Evolutionary conservation across 495 filamentous ascomycete genomes (phyloP).

Genomic region (Jackrogersella minutella): DNA sequence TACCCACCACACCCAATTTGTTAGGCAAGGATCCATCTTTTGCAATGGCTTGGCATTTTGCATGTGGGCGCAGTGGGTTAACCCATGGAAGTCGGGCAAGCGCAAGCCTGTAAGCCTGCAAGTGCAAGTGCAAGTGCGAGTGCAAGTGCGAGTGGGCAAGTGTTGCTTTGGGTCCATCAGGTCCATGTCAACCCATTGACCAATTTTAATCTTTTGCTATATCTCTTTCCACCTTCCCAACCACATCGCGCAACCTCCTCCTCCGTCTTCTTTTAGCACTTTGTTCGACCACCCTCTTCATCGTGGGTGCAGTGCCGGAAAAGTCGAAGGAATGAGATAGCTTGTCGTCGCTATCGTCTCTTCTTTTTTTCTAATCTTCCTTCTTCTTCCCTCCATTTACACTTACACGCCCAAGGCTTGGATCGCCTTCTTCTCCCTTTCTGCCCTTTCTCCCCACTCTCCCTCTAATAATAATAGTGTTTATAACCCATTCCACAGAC

Average conservation of each 20-base stretch:
- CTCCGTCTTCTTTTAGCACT: conserved; percentile 27
- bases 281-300: conserved; percentile 28
- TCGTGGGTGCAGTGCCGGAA: conserved; percentile 35
- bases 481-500: conserved; percentile 33
- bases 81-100: not conserved
- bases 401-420: not conserved
- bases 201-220: conserved; percentile 43
- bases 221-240: conserved; percentile 29
- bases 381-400: not conserved
- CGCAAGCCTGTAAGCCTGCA: too few species aligned
- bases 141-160: not conserved
- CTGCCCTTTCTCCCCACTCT: too few species aligned
- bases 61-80: conserved; percentile 33
- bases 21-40: not conserved
- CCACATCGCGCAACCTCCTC: conserved; percentile 30
- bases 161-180: not conserved
- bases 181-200: conserved; percentile 23
- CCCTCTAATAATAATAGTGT: conserved; percentile 27
- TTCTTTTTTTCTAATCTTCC: not conserved
- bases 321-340: conserved; percentile 28
- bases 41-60: conserved; percentile 39
- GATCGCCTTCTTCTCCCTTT: conserved; percentile 4
- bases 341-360: conserved; percentile 9
- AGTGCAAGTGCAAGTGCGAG: not conserved
- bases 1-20: conserved; percentile 41